A percentile compares a stretch with the other conserved stretches of the same genome.
Conservation (phyloP, 2,329 filamentous ascomycete species). For the Knoxdaviesia proteae region DNA sequence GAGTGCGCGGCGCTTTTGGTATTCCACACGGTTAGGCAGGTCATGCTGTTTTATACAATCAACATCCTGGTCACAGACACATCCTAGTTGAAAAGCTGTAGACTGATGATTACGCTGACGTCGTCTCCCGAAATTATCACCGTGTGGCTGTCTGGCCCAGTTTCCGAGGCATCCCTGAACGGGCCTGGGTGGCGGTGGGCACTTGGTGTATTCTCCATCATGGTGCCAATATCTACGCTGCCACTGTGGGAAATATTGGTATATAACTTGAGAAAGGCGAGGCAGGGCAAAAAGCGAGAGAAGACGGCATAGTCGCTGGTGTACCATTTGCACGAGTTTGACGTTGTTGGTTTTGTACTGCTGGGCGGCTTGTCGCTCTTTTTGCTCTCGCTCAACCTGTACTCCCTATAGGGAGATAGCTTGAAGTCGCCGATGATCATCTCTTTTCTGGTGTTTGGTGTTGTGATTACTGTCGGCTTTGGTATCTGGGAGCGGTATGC, state of each 20-base stretch:
- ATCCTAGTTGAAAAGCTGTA: conserved; percentile 38
- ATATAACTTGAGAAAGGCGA: no score
- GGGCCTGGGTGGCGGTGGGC: conserved; percentile 43
- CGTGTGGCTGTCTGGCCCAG: conserved; percentile 37
- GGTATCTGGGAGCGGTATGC: conserved; percentile 35
- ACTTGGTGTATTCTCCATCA: conserved; percentile 44
- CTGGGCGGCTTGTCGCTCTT: no score
- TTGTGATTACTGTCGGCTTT: conserved; percentile 31
- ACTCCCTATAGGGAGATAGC: no score
- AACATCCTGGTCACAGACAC: conserved; percentile 48
- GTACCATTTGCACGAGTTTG: no score
- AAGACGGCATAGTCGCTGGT: no score
- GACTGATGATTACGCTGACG: conserved; percentile 36
- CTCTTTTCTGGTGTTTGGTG: conserved; percentile 33
- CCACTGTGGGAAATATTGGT: no score
- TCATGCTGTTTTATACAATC: conserved; percentile 23
- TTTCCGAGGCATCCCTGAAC: conserved; percentile 30
- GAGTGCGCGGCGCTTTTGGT: conserved; percentile 35
- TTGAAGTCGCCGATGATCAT: conserved; percentile 30
- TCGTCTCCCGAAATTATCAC: conserved; percentile 45
- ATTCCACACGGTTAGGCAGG: conserved; percentile 38
- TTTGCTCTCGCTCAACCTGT: no score
- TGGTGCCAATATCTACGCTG: conserved; percentile 22
- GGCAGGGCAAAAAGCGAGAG: no score
- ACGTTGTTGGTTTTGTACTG: no score